A percentile compares a stretch with the other conserved stretches of the same genome.
phyloP scores from a whole-genome alignment of 2,329 filamentous ascomycete genomes.

The Botrytis squamosa region DNA sequence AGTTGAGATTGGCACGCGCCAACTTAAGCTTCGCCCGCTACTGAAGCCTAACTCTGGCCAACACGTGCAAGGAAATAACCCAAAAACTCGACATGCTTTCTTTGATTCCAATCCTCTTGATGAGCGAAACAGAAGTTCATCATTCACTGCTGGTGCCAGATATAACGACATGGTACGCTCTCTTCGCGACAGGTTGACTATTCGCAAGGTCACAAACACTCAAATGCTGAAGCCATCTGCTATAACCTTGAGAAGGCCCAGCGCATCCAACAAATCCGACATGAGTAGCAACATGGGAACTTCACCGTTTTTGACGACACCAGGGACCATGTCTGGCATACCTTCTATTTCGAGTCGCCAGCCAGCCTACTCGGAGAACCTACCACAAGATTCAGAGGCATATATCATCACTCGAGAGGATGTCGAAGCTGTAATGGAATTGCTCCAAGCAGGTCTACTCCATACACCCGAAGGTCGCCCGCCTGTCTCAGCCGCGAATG shows the following conservation, averaged over 20 bases:
- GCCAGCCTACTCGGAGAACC: background rate
- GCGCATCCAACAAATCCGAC: conserved; percentile 12
- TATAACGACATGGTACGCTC: conserved; percentile 29
- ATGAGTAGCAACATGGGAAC: background rate
- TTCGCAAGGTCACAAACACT: conserved; percentile 22
- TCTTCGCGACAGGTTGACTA: conserved; percentile 30
- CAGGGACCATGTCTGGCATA: background rate
- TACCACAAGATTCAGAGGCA: conserved; percentile 19
- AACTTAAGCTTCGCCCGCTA: conserved; percentile 2
- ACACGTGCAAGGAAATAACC: background rate
- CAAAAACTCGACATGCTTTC: background rate
- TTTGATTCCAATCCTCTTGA: conserved; percentile 14
- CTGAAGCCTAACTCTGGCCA: background rate
- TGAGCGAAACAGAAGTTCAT: conserved; percentile 24
- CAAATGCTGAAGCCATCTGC: conserved; percentile 26
- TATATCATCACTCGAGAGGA: conserved; percentile 34
- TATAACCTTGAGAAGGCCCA: conserved; percentile 34
- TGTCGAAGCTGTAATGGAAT: conserved; percentile 31
- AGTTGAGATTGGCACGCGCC: conserved; percentile 29
- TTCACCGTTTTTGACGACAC: conserved; percentile 2
- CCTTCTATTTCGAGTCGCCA: background rate
- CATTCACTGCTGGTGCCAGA: conserved; percentile 23
- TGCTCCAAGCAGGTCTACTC: conserved; percentile 16
- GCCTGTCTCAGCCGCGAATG: background rate
- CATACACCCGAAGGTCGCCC: background rate